These are phyloP conservation scores for Pinus tabuliformis DNA, from an alignment of 75 land plant species.

Conservation along the genomic window DNA sequence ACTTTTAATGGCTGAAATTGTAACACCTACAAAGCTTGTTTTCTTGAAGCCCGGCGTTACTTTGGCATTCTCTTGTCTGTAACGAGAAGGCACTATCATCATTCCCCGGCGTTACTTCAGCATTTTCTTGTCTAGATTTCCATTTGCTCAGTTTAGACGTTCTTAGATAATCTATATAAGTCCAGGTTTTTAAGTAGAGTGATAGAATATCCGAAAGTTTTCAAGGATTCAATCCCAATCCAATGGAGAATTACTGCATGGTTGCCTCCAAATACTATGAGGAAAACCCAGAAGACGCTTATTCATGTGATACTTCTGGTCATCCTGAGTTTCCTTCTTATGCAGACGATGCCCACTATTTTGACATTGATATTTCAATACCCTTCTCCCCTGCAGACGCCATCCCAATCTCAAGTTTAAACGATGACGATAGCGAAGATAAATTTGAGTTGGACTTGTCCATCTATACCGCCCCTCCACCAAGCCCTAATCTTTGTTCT, in stretches of 20 bases:
- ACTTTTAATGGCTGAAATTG: too few species aligned
- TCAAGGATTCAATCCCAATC: not conserved
- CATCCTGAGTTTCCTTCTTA: not conserved
- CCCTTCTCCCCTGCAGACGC: conserved; percentile 36
- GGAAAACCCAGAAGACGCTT: not conserved
- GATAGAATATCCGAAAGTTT: too few species aligned
- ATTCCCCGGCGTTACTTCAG: too few species aligned
- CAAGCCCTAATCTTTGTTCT: conserved; percentile 9
- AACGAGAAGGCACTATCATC: too few species aligned
- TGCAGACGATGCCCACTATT: conserved; percentile 60
- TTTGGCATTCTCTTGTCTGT: too few species aligned
- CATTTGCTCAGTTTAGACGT: too few species aligned
- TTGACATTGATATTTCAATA: conserved; percentile 56
- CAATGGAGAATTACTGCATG: not conserved
- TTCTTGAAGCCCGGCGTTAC: too few species aligned
- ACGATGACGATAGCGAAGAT: conserved; percentile 7
- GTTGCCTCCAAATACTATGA: not conserved
- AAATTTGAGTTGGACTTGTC: conserved; percentile 26
- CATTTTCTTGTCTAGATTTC: too few species aligned
- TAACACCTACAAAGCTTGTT: too few species aligned
- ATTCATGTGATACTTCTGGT: not conserved
- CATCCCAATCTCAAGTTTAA: not conserved
- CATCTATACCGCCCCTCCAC: conserved; percentile 11
- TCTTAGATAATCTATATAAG: too few species aligned
- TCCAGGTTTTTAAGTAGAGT: too few species aligned